Conservation (phyloP, 345 rosid genomes). For the Dovyalis caffra region DNA sequence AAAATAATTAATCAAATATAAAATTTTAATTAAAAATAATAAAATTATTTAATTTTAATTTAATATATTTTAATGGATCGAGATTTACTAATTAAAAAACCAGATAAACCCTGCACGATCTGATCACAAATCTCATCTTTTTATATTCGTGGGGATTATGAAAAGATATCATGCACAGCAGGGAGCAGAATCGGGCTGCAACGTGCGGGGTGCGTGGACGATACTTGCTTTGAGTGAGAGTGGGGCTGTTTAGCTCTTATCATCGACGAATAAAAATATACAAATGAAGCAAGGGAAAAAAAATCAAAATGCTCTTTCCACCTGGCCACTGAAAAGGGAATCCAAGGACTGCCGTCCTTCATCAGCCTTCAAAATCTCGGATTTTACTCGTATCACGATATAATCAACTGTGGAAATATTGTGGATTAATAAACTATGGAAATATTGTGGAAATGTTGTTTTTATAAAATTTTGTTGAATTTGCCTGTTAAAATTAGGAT, state of each 20-base stretch:
- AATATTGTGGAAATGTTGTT: not conserved
- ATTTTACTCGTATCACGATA: slow-evolving; percentile 4
- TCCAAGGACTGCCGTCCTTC: slow-evolving; percentile 24
- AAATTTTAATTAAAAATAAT: too few relatives aligned
- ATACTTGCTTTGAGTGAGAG: not conserved
- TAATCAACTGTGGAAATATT: not conserved
- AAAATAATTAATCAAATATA: too few relatives aligned
- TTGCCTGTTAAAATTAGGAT: too few relatives aligned
- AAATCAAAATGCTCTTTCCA: slow-evolving; percentile 17
- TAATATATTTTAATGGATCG: too few relatives aligned
- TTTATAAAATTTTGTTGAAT: too few relatives aligned
- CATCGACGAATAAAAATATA: not conserved
- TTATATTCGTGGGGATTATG: too few relatives aligned
- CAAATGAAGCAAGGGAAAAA: not conserved
- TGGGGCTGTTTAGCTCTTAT: not conserved
- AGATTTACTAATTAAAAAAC: too few relatives aligned
- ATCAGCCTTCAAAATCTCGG: not conserved
- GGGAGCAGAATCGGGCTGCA: not conserved
- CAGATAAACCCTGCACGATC: too few relatives aligned
- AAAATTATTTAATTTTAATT: too few relatives aligned
- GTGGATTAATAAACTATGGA: not conserved
- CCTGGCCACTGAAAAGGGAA: slow-evolving; percentile 27
- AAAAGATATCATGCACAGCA: not conserved
- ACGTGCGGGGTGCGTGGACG: not conserved
- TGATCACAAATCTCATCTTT: too few relatives aligned